Base-by-base conservation (phyloP, 805 yeast genomes). In the Ogataea siamensis region DNA sequence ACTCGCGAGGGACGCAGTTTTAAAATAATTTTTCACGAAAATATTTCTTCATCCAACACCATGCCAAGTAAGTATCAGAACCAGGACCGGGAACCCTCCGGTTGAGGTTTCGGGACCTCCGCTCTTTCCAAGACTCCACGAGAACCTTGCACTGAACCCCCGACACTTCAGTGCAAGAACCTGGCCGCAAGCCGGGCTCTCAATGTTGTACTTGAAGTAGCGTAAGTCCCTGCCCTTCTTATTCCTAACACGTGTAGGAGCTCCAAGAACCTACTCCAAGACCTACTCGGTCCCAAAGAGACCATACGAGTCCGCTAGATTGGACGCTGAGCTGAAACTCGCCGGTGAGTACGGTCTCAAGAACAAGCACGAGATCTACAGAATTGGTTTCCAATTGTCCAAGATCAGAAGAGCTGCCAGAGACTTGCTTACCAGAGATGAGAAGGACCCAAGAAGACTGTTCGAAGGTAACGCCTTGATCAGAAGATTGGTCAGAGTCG, bases 361-460 rank as follows among this genome's bases (percentile, higher is more conserved):
- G 80, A 93, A 93, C 96, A 93, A 93, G 91, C 87, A 94, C 73
- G 99, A 93, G 78, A 87, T 93, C 73, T 93, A 93, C 95, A 88
- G 99, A 85, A 89, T 93, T 71, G 94, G 94, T 73, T 87, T 85
- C 83, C 98, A 93, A 79, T 86, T 93, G 68, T 93, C 99, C 54
- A 93, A 93, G 83, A 91, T 93, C 71, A 89, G 99, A 80, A 88
- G 99, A 80, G 99, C 99, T 73, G 99, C 99, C 69, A 95, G 99
- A 85, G 98, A 93, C 68, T 80, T 93, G 66, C 83, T 93, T 75
- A 93, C 99, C 80, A 88, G 96, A 80, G 99, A 93, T 67, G 99
- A 93, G 81, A 93, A 93, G 83, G 99, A 93, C 76, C 97, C 96
- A 83, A 93, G 89, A 87, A 88, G 99, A 80, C 84, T 93, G 68